Conservation (phyloP, 1,139 yeast genomes). For the Sugiyamaella grinbergsii region DNA sequence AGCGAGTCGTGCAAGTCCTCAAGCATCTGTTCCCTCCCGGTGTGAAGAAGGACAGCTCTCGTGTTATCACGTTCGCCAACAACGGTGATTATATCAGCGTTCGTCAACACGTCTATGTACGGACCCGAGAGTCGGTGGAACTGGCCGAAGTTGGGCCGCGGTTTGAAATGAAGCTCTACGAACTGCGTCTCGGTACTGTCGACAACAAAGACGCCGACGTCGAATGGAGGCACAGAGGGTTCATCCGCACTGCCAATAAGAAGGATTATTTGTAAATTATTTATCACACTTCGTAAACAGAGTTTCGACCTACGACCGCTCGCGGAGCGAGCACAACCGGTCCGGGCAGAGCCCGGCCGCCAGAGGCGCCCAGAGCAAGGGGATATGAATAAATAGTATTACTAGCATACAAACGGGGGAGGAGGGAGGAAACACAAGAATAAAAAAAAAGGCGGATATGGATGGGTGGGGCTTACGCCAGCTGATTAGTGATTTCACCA, state of each 20-base stretch:
- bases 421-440: too few relatives aligned
- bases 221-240: conserved; percentile 94
- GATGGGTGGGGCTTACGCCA: conserved; percentile 2
- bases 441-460: not conserved
- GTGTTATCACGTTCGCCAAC: conserved; percentile 91
- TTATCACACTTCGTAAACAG: conserved; percentile 8
- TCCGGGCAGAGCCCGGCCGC: too few relatives aligned
- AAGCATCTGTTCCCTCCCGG: conserved; percentile 97
- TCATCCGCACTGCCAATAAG: conserved; percentile 91
- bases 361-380: not conserved
- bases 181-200: conserved; percentile 82
- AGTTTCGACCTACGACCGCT: too few relatives aligned
- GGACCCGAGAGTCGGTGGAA: conserved; percentile 83
- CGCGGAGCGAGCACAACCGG: too few relatives aligned
- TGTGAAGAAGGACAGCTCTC: conserved; percentile 81
- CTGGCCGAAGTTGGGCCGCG: conserved; percentile 98
- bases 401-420: conserved; percentile 10
- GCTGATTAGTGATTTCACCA: conserved; percentile 41
- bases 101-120: conserved; percentile 92
- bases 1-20: conserved; percentile 75
- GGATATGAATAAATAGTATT: conserved; percentile 11
- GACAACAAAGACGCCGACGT: conserved; percentile 97
- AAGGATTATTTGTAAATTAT: conserved; percentile 67
- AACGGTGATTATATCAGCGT: conserved; percentile 89
- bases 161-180: conserved; percentile 92